Evolutionary conservation across 1,139 yeast species (phyloP).

Genomic region (Candida buenavistaensis): DNA sequence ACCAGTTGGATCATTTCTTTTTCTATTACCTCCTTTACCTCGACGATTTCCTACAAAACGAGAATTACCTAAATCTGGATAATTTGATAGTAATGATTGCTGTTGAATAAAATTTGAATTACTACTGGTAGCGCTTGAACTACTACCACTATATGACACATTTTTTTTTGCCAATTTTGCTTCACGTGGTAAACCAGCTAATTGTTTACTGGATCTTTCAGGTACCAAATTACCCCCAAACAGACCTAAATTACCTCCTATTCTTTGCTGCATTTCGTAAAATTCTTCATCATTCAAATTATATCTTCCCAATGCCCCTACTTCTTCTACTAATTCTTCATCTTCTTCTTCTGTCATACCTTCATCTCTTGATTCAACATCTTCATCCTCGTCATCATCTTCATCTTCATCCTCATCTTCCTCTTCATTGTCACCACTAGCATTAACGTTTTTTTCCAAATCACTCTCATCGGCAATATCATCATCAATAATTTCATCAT

Average conservation of each 20-base stretch:
- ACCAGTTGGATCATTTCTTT: too few relatives aligned
- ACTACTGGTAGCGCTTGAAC: not conserved
- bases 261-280: not conserved
- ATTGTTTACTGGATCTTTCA: not conserved
- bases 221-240: not conserved
- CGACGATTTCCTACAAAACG: not conserved
- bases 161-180: not conserved
- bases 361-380: slow-evolving; percentile 9
- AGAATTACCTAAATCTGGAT: too few relatives aligned
- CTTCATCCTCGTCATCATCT: slow-evolving; percentile 11
- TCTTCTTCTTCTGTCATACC: slow-evolving; percentile 2
- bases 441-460: slow-evolving; percentile 14
- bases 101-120: too few relatives aligned
- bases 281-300: not conserved
- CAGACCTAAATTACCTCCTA: too few relatives aligned
- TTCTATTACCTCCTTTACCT: not conserved
- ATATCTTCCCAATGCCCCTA: too few relatives aligned
- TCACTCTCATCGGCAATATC: slow-evolving; percentile 20
- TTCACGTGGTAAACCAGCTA: not conserved
- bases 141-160: not conserved
- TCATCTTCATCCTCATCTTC: slow-evolving; percentile 11
- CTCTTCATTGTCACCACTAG: slow-evolving; percentile 9
- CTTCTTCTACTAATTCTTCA: not conserved
- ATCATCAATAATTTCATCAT: slow-evolving; percentile 8
- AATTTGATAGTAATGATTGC: too few relatives aligned